Percentiles rank a stretch among this genome's conserved stretches.
Conservation (phyloP, 176 grass and related monocot genomes). For the Juncus effusus region DNA sequence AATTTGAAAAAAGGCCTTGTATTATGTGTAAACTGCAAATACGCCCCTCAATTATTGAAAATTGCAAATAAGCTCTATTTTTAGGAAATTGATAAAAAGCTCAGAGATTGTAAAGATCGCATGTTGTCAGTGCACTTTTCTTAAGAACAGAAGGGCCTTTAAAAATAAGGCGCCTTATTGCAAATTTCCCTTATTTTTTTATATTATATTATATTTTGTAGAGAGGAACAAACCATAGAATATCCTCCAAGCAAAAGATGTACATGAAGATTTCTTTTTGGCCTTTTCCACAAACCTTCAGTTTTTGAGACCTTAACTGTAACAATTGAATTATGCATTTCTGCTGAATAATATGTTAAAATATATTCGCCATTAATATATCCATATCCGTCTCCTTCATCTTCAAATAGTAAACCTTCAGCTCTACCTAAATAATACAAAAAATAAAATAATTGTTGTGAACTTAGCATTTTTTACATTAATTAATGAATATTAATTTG, state of each 20-base stretch:
- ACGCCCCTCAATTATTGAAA: no score
- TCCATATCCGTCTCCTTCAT: conserved; percentile 76
- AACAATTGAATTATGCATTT: conserved; percentile 53
- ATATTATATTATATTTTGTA: not conserved
- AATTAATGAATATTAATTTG: not conserved
- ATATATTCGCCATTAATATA: conserved; percentile 71
- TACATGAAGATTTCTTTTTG: conserved; percentile 52
- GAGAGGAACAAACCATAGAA: conserved; percentile 53
- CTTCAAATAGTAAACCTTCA: conserved; percentile 80
- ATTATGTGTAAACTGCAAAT: no score
- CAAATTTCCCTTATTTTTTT: no score
- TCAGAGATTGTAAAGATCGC: no score
- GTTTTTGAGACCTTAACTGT: conserved; percentile 58
- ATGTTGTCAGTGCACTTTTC: no score
- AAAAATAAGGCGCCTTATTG: not conserved
- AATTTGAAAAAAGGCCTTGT: no score
- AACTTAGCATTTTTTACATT: not conserved
- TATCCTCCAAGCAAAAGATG: conserved; percentile 76
- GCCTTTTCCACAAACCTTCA: conserved; percentile 63
- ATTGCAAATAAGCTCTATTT: not conserved
- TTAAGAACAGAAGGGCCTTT: not conserved
- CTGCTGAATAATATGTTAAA: conserved; percentile 73
- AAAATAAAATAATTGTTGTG: not conserved
- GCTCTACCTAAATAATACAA: conserved; percentile 57
- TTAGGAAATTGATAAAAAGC: no score